A percentile compares a stretch with the other conserved stretches of the same genome.
phyloP scores from a whole-genome alignment of 306 rosid genomes.

The Casuarina cunninghamiana region DNA sequence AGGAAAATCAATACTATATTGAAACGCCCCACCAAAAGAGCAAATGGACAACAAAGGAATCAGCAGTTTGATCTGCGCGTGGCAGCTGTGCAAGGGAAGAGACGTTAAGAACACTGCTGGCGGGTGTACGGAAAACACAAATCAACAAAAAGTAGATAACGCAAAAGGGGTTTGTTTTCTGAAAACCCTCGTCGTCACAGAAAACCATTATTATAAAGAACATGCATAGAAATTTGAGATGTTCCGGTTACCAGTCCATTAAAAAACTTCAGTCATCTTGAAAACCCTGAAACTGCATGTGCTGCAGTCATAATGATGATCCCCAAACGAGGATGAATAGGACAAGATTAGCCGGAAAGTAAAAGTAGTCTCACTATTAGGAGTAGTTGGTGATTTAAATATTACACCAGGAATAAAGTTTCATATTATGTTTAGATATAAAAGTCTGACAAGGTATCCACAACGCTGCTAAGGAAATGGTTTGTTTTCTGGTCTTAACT shows the following conservation, averaged over 20 bases:
- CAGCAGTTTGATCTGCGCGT: background rate
- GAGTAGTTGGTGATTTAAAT: background rate
- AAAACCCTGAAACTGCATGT: background rate
- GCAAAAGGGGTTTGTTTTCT: background rate
- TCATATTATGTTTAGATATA: background rate
- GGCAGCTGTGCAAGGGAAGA: background rate
- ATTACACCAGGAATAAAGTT: slow-evolving; percentile 1
- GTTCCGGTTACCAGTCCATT: background rate
- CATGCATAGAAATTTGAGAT: background rate
- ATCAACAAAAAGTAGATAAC: too few species aligned
- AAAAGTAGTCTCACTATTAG: background rate
- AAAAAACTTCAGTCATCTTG: background rate
- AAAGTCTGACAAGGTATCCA: background rate
- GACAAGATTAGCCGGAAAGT: background rate
- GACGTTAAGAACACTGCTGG: background rate
- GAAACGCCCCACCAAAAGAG: background rate
- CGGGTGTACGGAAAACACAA: background rate
- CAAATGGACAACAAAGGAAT: background rate
- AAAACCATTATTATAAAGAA: background rate
- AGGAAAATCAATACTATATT: background rate
- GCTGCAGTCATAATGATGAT: background rate
- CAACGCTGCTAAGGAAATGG: too few species aligned
- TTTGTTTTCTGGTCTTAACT: too few species aligned
- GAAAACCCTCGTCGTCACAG: background rate
- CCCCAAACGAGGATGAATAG: background rate